Conservation (phyloP, 2,329 filamentous ascomycete genomes). For the Xylariaceae sp. region DNA sequence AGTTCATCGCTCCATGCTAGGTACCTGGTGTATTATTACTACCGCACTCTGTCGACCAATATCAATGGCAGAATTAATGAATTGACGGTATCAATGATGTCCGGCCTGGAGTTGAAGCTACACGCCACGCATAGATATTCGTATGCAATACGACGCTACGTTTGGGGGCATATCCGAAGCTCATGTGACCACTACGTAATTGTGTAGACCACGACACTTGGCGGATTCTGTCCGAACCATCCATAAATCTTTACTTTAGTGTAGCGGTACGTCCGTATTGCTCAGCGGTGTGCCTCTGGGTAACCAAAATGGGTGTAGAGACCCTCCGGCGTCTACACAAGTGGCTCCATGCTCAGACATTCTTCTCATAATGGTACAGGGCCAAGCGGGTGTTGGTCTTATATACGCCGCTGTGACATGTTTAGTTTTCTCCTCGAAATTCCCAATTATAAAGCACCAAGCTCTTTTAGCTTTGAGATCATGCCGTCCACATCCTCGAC, state of each 20-base stretch:
- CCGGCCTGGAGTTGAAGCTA: too few relatives aligned
- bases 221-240: background rate
- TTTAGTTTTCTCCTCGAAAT: background rate
- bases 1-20: too few relatives aligned
- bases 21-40: too few relatives aligned
- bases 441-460: conserved; percentile 72
- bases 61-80: too few relatives aligned
- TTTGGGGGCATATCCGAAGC: too few relatives aligned
- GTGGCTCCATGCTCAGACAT: background rate
- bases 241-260: background rate
- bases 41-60: too few relatives aligned
- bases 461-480: conserved; percentile 88
- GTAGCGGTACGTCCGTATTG: too few relatives aligned
- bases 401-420: conserved; percentile 4
- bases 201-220: too few relatives aligned
- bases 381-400: background rate
- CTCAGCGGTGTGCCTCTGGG: background rate
- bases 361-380: conserved; percentile 11
- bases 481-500: conserved; percentile 97
- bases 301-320: background rate
- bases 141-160: too few relatives aligned
- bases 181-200: too few relatives aligned
- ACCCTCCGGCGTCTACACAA: background rate
- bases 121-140: too few relatives aligned
- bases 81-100: too few relatives aligned